Evolutionary conservation across 768 basidiomycete species (phyloP).

Genomic region (Phaeolepiota aurea): DNA sequence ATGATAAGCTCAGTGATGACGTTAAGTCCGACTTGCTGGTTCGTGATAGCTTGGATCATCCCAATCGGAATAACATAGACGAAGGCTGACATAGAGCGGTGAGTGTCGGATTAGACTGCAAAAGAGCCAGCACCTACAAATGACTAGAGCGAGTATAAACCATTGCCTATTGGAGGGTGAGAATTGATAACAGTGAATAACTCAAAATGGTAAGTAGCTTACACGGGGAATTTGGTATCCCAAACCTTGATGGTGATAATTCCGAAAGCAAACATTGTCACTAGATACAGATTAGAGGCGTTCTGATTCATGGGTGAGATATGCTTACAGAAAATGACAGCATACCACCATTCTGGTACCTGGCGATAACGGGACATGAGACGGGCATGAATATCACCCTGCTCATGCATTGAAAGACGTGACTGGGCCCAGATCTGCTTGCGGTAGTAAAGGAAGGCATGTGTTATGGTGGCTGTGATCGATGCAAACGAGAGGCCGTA

Average conservation of each 20-base stretch:
- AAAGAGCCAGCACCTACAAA: slow-evolving; percentile 25
- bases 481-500: slow-evolving; percentile 76
- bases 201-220: slow-evolving; percentile 14
- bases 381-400: slow-evolving; percentile 76
- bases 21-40: slow-evolving; percentile 62
- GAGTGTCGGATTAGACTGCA: too few relatives aligned
- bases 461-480: slow-evolving; percentile 64
- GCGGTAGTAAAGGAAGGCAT: slow-evolving; percentile 63
- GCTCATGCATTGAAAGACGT: slow-evolving; percentile 60
- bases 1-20: slow-evolving; percentile 31
- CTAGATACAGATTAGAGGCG: neutral
- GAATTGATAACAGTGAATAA: slow-evolving; percentile 40
- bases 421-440: slow-evolving; percentile 67
- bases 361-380: slow-evolving; percentile 68
- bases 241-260: slow-evolving; percentile 60
- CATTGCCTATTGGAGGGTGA: too few relatives aligned
- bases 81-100: slow-evolving; percentile 21
- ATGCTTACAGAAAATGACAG: slow-evolving; percentile 37
- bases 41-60: slow-evolving; percentile 63
- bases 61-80: slow-evolving; percentile 63
- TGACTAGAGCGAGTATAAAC: slow-evolving; percentile 53
- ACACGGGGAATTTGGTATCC: slow-evolving; percentile 37
- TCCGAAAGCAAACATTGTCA: slow-evolving; percentile 56
- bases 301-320: neutral
- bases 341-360: slow-evolving; percentile 81